Base-by-base conservation (phyloP, 2,329 filamentous ascomycete genomes). In the Ceratocystis destructans region DNA sequence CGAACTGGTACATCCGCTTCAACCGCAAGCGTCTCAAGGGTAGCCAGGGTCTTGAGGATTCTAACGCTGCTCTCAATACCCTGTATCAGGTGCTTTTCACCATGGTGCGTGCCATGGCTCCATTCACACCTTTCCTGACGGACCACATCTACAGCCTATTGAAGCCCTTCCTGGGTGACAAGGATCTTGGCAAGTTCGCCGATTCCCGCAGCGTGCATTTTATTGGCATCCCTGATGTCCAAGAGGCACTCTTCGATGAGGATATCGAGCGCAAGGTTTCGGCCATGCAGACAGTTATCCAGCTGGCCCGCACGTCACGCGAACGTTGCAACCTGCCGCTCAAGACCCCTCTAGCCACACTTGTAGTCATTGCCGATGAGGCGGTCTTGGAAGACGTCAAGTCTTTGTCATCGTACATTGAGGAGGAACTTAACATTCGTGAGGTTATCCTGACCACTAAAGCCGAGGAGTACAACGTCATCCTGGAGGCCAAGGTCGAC, bases 1-100 rank as follows among this genome's bases (percentile, higher is more conserved):
- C 90, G 7, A 95, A 96, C 76, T 95, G 89, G 90, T 95, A 94
- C 77, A 95, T 95, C 73, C 83, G 89, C 66, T 92, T 94, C 80
- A 94, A 94, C 78, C 83, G 90, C 61, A 88, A 88, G 75, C 84
- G 90, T 64, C 79, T 94, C 70, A 95, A 94, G 83, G 90, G 90
- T 66, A 88, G 89, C 72, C 83, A 87, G 69, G 71, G 70, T 15
- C 5, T 68, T 33, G 82, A 89, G 15, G 90, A 96, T 73, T 94
- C 90, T 10, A 79, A 86, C 55, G 87, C 92, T 72, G 90, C 90
- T 1, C 79, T 96, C 66, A 94, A 95, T 77, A 93, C 90, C 2
- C 82, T 96, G 33, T 93, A 92, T 72, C 88, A 95, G 76, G 87
- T 95, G 67, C 79, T 96, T n/a, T 95, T 86, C 76, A 95, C 88